A percentile compares a stretch with the other conserved stretches of the same genome.
phyloP scores from a whole-genome alignment of 495 filamentous ascomycete genomes.

The Durotheca rogersii region DNA sequence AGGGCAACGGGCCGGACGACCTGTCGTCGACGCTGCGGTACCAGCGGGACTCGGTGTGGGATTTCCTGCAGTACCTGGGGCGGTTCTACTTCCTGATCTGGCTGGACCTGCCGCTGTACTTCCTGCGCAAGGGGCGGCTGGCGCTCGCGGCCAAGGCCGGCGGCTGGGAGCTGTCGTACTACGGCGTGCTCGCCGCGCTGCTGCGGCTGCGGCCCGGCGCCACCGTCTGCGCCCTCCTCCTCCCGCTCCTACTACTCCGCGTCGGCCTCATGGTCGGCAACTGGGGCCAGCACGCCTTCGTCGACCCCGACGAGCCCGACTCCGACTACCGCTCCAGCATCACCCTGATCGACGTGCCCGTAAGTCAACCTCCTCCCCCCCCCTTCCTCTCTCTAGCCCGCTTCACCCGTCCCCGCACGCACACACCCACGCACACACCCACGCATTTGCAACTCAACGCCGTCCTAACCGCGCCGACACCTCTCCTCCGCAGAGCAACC shows the following conservation, averaged over 20 bases:
- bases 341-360: conserved; percentile 69
- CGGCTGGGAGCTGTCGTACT: conserved; percentile 59
- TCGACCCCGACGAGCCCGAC: conserved; percentile 65
- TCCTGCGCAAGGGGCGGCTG: conserved; percentile 56
- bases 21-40: conserved; percentile 74
- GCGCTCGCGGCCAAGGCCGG: conserved; percentile 52
- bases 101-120: conserved; percentile 74
- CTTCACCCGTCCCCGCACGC: neutral
- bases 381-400: neutral
- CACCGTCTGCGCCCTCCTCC: conserved; percentile 59
- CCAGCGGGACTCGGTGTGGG: conserved; percentile 63
- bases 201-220: conserved; percentile 51
- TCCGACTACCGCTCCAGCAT: conserved; percentile 72
- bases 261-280: conserved; percentile 71
- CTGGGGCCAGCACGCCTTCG: conserved; percentile 74
- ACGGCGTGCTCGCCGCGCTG: conserved; percentile 49
- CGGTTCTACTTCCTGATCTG: conserved; percentile 72
- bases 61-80: conserved; percentile 68
- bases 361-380: conserved; percentile 41
- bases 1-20: conserved; percentile 76
- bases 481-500: conserved; percentile 53
- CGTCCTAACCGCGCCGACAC: conserved; percentile 19
- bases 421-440: conserved; percentile 1
- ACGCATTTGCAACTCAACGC: too few relatives aligned
- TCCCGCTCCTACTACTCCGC: conserved; percentile 61